Conservation (phyloP, 2,329 filamentous ascomycete species). For the Sphaerulina musiva region DNA sequence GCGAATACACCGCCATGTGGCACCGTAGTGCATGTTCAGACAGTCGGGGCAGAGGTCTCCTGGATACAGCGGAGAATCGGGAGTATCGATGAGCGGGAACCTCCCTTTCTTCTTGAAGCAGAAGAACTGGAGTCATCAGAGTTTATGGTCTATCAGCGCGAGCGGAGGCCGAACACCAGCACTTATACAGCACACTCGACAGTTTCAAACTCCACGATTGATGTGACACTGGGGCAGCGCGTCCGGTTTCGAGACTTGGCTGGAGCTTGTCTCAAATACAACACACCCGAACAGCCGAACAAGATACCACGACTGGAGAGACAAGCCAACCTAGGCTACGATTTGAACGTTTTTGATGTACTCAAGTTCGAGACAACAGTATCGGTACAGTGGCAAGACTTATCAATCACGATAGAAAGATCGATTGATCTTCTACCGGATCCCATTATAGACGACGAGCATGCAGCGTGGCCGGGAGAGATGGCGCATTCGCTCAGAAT, state of each 20-base stretch:
- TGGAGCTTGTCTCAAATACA: conserved; percentile 48
- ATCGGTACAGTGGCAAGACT: conserved; percentile 55
- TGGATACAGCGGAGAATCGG: conserved; percentile 46
- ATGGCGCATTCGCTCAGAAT: conserved; percentile 33
- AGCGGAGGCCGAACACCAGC: conserved; percentile 16
- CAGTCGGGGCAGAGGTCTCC: conserved; percentile 42
- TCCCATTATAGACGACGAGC: conserved; percentile 48
- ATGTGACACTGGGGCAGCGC: conserved; percentile 27
- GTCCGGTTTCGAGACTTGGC: conserved; percentile 52
- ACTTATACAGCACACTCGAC: conserved; percentile 8
- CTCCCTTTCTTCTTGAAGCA: conserved; percentile 26
- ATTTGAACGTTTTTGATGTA: conserved; percentile 53
- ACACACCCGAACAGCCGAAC: conserved; percentile 35
- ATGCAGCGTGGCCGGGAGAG: conserved; percentile 53
- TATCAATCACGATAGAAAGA: conserved; percentile 43
- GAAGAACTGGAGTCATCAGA: conserved; percentile 39
- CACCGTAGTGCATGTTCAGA: conserved; percentile 47
- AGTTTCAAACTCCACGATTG: conserved; percentile 32
- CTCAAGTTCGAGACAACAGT: conserved; percentile 45
- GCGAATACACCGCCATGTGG: conserved; percentile 46
- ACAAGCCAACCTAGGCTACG: conserved; percentile 48
- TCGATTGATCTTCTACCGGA: conserved; percentile 46
- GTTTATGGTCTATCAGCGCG: conserved; percentile 41
- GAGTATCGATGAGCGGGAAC: conserved; percentile 20
- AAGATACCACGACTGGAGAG: conserved; percentile 42